Base-by-base conservation (phyloP, 345 rosid species). In the Turnera subulata region DNA sequence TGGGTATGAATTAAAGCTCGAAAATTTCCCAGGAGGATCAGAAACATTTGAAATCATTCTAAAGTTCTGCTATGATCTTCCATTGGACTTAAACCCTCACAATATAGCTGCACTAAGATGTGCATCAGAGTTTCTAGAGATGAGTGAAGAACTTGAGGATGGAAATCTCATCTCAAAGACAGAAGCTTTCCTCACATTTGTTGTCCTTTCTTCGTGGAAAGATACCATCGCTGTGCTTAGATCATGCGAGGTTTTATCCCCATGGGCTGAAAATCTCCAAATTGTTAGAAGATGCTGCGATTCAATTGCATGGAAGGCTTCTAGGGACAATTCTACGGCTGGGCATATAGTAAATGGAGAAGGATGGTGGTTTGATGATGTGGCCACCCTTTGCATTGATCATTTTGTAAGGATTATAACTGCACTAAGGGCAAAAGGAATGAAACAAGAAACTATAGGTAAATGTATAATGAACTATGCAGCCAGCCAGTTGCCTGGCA, bases 221-320 rank as follows among this genome's bases (percentile, higher is more conserved):
- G 95, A 86, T 44, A 88, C 87, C 50, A 79, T 83, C 55, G 72
- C 75, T 1, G 88, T 88, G 56, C 83, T 86, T 29, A 82, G 77
- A 80, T 72, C 88, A n/a, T 84, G 95, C 12, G 73, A 78, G 67
- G 63, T 57, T 59, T 74, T 86, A 32, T 86, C 88, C 47, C 95
- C 95, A n/a, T 86, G 95, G 96, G 84, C 83, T 7, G 96, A 88
- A 64, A 88, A 86, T 71, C 82, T 86, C 57, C 96, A 91, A 63
- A 78, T 88, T 63, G 82, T 88, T 55, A 76, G 96, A 50, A 80
- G 91, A 78, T 84, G 98, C 44, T 82, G 90, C 22, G 98, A 91
- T 56, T 78, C 85, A 23, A 84, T 88, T 24, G 89, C 93, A 58
- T 78, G 87, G 84, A 86, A 83, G 66, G 87, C 82, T 67, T 79